These are phyloP conservation scores for Acer yangbiense DNA, from an alignment of 345 rosid genomes.

Conservation along the genomic window DNA sequence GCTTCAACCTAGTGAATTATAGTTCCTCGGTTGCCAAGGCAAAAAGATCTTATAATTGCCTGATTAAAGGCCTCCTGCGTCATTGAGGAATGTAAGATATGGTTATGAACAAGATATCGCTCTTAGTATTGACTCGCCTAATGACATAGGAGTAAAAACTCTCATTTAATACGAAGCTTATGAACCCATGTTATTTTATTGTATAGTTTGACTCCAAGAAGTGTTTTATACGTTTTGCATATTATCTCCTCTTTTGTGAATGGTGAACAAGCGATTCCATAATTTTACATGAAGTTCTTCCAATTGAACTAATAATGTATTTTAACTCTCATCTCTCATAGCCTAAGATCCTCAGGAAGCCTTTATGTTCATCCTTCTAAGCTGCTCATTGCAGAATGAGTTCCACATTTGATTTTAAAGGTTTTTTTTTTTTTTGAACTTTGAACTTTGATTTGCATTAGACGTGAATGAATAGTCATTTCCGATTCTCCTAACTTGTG, in stretches of 20 bases:
- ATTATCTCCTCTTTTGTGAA: background rate
- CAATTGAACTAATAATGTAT: background rate
- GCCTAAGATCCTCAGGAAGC: background rate
- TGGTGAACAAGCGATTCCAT: background rate
- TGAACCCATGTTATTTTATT: background rate
- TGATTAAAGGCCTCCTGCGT: background rate
- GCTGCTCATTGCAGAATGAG: background rate
- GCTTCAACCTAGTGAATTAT: background rate
- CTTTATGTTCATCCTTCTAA: background rate
- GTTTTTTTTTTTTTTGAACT: background rate
- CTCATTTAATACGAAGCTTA: background rate
- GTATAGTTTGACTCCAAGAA: background rate
- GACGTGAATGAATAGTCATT: background rate
- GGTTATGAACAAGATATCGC: background rate
- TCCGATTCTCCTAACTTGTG: background rate
- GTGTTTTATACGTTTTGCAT: background rate
- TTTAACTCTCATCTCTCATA: background rate
- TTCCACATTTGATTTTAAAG: background rate
- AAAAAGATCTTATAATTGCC: background rate
- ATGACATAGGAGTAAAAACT: background rate
- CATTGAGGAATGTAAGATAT: background rate
- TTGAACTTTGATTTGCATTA: too few relatives aligned
- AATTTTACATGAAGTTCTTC: background rate
- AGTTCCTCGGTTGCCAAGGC: background rate
- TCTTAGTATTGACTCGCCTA: background rate